These are phyloP conservation scores for Hericium rajendrae DNA, from an alignment of 768 basidiomycete genomes.

Conservation along the genomic window DNA sequence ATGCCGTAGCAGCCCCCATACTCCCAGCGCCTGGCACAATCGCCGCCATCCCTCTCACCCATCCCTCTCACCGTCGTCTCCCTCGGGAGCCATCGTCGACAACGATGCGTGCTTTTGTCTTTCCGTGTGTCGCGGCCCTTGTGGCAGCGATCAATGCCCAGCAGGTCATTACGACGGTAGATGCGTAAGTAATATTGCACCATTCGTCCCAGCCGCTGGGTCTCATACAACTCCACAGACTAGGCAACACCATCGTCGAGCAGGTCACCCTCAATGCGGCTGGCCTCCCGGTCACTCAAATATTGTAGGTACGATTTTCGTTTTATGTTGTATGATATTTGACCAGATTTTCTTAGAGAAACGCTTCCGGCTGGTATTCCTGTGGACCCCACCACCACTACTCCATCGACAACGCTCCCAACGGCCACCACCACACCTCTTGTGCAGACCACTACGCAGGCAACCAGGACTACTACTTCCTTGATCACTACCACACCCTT, in stretches of 20 bases:
- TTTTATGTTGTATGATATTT: neutral
- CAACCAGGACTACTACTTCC: conserved; percentile 15
- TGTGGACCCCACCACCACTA: conserved; percentile 12
- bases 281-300: conserved; percentile 32
- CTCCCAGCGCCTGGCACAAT: neutral
- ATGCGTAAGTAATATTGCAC: conserved; percentile 30
- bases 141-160: conserved; percentile 15
- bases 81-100: neutral
- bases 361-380: conserved; percentile 7
- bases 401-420: conserved; percentile 12
- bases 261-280: conserved; percentile 31
- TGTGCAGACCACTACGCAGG: neutral
- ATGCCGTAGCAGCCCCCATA: neutral
- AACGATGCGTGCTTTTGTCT: conserved; percentile 1
- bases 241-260: conserved; percentile 44
- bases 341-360: conserved; percentile 8
- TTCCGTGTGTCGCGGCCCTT: conserved; percentile 12
- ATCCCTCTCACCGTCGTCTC: neutral
- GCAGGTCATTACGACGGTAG: conserved; percentile 39
- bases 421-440: conserved; percentile 16
- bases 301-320: conserved; percentile 27
- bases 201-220: conserved; percentile 1
- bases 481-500: conserved; percentile 13
- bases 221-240: conserved; percentile 17
- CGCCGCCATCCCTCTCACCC: conserved; percentile 1